These are phyloP conservation scores for Dryadomyces quercus-mongolicae DNA, from an alignment of 2,329 filamentous ascomycete genomes.

Conservation along the genomic window DNA sequence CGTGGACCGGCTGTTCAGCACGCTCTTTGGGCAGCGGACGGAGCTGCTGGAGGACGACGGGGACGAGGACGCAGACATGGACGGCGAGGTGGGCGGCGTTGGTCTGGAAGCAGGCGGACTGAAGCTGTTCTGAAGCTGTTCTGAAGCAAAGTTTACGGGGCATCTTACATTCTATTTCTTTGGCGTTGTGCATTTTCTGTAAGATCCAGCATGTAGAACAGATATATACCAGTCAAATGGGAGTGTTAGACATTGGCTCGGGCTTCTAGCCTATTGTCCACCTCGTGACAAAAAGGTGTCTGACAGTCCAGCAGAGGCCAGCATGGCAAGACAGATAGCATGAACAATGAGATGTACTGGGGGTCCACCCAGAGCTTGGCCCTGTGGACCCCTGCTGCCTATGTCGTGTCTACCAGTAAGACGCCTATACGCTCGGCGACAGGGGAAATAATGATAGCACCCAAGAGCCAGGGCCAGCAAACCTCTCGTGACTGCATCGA, in stretches of 20 bases:
- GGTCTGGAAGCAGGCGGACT: conserved; percentile 42
- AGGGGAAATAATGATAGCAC: conserved; percentile 37
- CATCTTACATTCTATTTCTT: no score
- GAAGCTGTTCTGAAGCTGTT: conserved; percentile 34
- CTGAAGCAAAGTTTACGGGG: neutral
- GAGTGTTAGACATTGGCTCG: neutral
- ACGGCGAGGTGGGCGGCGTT: conserved; percentile 17
- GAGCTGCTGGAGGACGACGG: conserved; percentile 47
- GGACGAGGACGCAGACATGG: conserved; percentile 27
- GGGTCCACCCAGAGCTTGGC: conserved; percentile 30
- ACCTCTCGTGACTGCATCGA: conserved; percentile 13
- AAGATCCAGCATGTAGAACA: neutral
- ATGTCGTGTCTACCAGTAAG: conserved; percentile 17
- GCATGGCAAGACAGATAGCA: conserved; percentile 21
- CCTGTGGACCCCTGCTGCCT: conserved; percentile 9
- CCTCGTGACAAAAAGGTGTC: no score
- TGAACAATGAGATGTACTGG: conserved; percentile 32
- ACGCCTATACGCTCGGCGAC: conserved; percentile 27
- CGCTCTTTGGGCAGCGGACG: conserved; percentile 60
- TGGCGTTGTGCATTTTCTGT: neutral
- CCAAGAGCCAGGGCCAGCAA: conserved; percentile 28
- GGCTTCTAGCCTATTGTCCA: no score
- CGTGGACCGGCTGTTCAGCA: conserved; percentile 65
- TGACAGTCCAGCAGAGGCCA: conserved; percentile 17
- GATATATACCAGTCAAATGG: neutral